phyloP scores from a whole-genome alignment of 208 protist genomes.

The Strigomonas culicis region DNA sequence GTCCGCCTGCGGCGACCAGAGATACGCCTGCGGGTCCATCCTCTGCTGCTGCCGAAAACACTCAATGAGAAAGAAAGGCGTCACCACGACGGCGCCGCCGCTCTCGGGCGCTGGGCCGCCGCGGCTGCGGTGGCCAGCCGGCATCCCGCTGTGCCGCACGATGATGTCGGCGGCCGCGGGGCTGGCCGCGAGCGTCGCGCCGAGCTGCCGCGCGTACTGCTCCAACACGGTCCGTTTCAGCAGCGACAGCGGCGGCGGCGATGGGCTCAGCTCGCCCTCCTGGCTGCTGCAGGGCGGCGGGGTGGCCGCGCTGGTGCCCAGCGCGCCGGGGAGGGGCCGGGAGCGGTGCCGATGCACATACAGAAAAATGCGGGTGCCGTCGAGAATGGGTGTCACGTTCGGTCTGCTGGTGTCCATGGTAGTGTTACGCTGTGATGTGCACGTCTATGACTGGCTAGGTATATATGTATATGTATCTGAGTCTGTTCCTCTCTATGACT shows the following conservation, averaged over 20 bases:
- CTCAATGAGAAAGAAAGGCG: constrained; percentile 55
- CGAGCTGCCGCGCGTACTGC: constrained; percentile 34
- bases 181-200: constrained; percentile 53
- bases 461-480: background rate
- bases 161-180: constrained; percentile 46
- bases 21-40: too few relatives aligned
- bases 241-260: too few relatives aligned
- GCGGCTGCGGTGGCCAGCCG: too few relatives aligned
- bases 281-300: too few relatives aligned
- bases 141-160: constrained; percentile 43
- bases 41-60: too few relatives aligned
- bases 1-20: too few relatives aligned
- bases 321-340: too few relatives aligned
- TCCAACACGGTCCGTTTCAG: constrained; percentile 13
- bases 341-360: constrained; percentile 32
- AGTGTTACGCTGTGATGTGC: too few relatives aligned
- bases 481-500: background rate
- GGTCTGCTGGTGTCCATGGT: too few relatives aligned
- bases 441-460: background rate
- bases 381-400: constrained; percentile 24
- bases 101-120: background rate
- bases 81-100: constrained; percentile 19
- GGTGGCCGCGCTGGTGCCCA: too few relatives aligned
- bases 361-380: constrained; percentile 49
- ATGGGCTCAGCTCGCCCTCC: too few relatives aligned